These are phyloP conservation scores for Plasmopara muralis DNA, from an alignment of 352 stramenopile genomes.

Conservation along the genomic window DNA sequence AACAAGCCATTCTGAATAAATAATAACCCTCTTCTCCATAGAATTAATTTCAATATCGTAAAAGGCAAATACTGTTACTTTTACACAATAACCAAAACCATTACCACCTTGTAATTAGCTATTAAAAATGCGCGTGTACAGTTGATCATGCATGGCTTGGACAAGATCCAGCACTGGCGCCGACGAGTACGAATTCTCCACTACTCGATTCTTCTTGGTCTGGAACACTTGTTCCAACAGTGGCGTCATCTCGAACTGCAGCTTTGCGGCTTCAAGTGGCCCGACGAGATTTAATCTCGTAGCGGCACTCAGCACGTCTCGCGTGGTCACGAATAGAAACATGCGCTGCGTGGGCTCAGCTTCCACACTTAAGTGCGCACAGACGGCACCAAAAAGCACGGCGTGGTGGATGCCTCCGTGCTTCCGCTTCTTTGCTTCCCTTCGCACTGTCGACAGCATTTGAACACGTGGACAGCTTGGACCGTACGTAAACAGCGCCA, in stretches of 20 bases:
- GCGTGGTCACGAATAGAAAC: constrained; percentile 68
- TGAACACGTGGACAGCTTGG: constrained; percentile 23
- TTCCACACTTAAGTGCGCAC: constrained; percentile 43
- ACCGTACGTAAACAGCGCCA: constrained; percentile 56
- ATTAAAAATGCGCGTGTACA: constrained; percentile 88
- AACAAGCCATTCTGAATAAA: neutral
- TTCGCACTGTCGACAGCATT: constrained; percentile 39
- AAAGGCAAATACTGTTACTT: neutral
- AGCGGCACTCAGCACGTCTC: constrained; percentile 70
- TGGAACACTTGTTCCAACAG: constrained; percentile 52
- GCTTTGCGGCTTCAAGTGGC: constrained; percentile 56
- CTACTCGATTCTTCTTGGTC: constrained; percentile 52
- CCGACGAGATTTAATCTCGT: constrained; percentile 78
- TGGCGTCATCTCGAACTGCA: constrained; percentile 51
- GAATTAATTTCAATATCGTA: no score
- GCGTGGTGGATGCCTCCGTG: constrained; percentile 57
- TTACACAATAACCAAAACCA: neutral
- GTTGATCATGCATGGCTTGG: constrained; percentile 76
- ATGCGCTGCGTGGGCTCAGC: constrained; percentile 53
- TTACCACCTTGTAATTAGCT: constrained; percentile 22
- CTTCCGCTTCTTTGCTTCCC: constrained; percentile 40
- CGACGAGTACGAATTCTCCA: constrained; percentile 70
- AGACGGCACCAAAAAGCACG: constrained; percentile 63
- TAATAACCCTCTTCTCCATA: no score
- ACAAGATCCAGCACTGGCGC: constrained; percentile 73